Evolutionary conservation across 306 rosid species (phyloP).

Genomic region (Betula pendula): DNA sequence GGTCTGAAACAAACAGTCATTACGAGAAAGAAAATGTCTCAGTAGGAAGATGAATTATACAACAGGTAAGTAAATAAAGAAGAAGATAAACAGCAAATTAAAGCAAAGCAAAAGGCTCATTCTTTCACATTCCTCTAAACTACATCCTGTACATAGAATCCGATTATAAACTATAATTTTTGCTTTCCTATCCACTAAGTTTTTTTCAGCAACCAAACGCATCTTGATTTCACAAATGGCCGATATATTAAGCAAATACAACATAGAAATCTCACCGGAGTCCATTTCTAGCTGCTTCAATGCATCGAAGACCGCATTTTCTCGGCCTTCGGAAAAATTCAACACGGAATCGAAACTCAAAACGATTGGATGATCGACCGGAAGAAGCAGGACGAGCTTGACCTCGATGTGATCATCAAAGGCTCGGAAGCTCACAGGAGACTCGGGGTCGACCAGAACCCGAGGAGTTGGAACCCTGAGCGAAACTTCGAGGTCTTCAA

Average conservation of each 20-base stretch:
- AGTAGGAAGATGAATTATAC: neutral
- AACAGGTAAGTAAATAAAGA: neutral
- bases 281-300: slow-evolving; percentile 46
- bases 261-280: slow-evolving; percentile 46
- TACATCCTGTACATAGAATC: neutral
- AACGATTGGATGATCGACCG: slow-evolving; percentile 69
- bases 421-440: slow-evolving; percentile 49
- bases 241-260: neutral
- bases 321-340: slow-evolving; percentile 31
- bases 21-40: neutral
- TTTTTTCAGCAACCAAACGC: neutral
- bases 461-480: slow-evolving; percentile 73
- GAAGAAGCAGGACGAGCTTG: slow-evolving; percentile 76
- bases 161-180: neutral
- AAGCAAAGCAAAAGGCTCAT: neutral
- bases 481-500: slow-evolving; percentile 33
- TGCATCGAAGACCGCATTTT: slow-evolving; percentile 16
- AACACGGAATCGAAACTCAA: slow-evolving; percentile 44
- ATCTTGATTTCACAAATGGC: neutral
- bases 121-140: neutral
- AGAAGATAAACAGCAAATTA: neutral
- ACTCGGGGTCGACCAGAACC: slow-evolving; percentile 64
- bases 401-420: slow-evolving; percentile 74
- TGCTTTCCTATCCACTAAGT: neutral
- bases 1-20: slow-evolving; percentile 49